Evolutionary conservation across 208 protist genomes (phyloP).

Genomic region (Leishmania guyanensis): DNA sequence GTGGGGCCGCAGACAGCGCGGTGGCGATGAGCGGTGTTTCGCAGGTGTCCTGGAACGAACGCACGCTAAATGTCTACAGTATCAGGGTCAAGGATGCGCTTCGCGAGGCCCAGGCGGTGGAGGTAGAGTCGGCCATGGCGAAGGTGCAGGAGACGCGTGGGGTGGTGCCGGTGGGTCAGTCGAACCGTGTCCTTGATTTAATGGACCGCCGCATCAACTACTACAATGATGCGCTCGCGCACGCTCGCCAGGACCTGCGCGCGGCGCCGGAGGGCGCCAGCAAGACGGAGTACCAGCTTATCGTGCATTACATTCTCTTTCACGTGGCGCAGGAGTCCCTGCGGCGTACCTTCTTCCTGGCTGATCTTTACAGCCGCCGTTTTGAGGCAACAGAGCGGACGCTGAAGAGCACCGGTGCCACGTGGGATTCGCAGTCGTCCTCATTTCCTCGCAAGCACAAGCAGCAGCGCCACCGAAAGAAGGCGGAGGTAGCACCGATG

Average conservation of each 20-base stretch:
- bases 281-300: slow-evolving; percentile 71
- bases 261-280: slow-evolving; percentile 39
- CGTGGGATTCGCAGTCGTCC: background rate
- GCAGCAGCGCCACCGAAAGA: slow-evolving; percentile 19
- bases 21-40: slow-evolving; percentile 24
- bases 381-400: slow-evolving; percentile 74
- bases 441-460: background rate
- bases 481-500: slow-evolving; percentile 51
- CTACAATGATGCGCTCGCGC: slow-evolving; percentile 83
- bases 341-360: slow-evolving; percentile 73
- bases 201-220: slow-evolving; percentile 81
- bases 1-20: slow-evolving; percentile 11
- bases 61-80: slow-evolving; percentile 61
- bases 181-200: slow-evolving; percentile 73
- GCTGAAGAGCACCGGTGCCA: slow-evolving; percentile 26
- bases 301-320: slow-evolving; percentile 82
- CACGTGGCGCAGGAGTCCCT: slow-evolving; percentile 74
- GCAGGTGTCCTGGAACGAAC: slow-evolving; percentile 74
- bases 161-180: slow-evolving; percentile 61
- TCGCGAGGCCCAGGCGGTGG: slow-evolving; percentile 62
- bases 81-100: slow-evolving; percentile 86
- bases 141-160: slow-evolving; percentile 49
- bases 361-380: slow-evolving; percentile 65
- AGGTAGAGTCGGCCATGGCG: slow-evolving; percentile 50
- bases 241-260: slow-evolving; percentile 78